Evolutionary conservation across 345 rosid genomes (phyloP), one percentile per base, ranked within the genome.

Genomic region (Corchorus capsularis): DNA sequence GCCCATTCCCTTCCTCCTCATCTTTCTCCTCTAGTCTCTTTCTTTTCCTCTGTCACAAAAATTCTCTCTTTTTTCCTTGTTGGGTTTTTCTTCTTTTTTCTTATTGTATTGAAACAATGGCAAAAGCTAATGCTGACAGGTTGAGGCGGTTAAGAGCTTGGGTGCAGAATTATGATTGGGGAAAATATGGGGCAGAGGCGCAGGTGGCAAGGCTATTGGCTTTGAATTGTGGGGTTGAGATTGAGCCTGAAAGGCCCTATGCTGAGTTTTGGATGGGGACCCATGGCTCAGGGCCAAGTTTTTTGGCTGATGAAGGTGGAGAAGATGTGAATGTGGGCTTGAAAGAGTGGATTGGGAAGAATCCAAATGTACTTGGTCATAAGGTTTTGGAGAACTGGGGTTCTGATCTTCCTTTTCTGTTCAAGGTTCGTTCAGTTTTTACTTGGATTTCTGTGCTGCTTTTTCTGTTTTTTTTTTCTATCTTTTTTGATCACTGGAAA

Each of bases 241-340:
- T 90, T 65, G 89, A 88, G 3, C 27, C 75, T 1, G 82, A 87
- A 2, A 83, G 67, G 82, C 91, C 94, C 1, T 96, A 90, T 78
- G 99, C 96, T 0, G 96, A 91, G 80, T 71, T 89, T 34, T 91
- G 96, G 96, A 88, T 91, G 87, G 96, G 96, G n/a, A 91, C 93
- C 64, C 99, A 96, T 63, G 88, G 69, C 76, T 96, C 99, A 0
- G 97, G 97, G 1, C 98, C 98, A 5, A 90, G 97, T 39, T 90
- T 85, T 85, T 75, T 92, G 88, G 81, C 60, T 16, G 85, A 78
- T 69, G 61, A 65, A 14, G 55, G n/a, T 14, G 46, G 47, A 9
- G 53, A 34, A 7, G 32, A 15, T 9, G 12, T 34, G 4, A 50
- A 52, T 59, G 53, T 79, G 32, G 82, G 84, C 63, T 85, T 96